Percentiles rank a stretch among this genome's conserved stretches.
These are phyloP conservation scores for Thuja plicata DNA, from an alignment of 83 land plant genomes.

Conservation along the genomic window DNA sequence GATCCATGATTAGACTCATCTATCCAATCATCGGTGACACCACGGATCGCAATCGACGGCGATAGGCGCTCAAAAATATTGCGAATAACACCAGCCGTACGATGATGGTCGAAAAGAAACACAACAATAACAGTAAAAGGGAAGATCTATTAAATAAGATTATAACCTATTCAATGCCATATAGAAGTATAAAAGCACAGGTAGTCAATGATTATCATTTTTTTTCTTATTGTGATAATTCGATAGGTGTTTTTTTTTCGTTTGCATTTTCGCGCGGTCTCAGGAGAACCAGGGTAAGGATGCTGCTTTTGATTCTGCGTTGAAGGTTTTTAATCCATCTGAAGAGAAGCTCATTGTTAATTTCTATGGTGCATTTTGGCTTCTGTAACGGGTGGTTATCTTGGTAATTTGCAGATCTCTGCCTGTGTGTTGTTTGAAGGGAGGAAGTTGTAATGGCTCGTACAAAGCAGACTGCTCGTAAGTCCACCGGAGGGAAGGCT, in stretches of 20 bases:
- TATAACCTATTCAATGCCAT: not conserved
- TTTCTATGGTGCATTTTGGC: not conserved
- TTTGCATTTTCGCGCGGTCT: not conserved
- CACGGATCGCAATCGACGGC: not conserved
- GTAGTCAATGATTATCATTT: rapidly evolving
- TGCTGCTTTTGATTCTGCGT: not conserved
- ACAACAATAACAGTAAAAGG: not conserved
- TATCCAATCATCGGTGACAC: not conserved
- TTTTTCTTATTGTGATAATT: not conserved
- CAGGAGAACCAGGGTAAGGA: not conserved
- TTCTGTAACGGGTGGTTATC: not conserved
- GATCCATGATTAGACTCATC: not conserved
- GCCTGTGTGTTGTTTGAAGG: not conserved
- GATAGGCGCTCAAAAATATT: not conserved
- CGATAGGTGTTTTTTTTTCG: not conserved
- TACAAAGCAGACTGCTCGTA: not conserved
- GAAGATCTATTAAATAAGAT: not conserved
- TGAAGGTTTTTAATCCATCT: not conserved
- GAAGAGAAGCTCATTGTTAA: too few relatives aligned
- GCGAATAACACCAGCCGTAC: not conserved
- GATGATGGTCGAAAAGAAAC: not conserved
- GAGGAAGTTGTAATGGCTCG: not conserved
- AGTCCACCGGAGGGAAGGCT: not conserved
- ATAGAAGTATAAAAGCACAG: not conserved
- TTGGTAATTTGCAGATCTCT: not conserved